Conservation (phyloP, 495 filamentous ascomycete genomes). For the Recurvomyces mirabilis region DNA sequence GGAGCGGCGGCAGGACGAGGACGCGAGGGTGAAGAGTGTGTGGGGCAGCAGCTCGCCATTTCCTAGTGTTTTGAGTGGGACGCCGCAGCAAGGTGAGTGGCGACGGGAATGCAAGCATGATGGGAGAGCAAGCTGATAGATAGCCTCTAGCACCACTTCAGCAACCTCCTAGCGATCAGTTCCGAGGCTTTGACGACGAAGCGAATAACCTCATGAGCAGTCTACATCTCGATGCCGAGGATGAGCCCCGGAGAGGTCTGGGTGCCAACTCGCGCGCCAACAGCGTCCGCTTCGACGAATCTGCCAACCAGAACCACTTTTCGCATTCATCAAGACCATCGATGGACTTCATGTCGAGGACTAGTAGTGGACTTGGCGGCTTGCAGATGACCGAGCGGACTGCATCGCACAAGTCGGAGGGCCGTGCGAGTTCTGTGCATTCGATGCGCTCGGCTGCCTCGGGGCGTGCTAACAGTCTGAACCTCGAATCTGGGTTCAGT, state of each 20-base stretch:
- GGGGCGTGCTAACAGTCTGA: constrained; percentile 72
- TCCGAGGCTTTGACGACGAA: constrained; percentile 77
- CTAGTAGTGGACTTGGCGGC: constrained; percentile 69
- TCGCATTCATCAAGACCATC: constrained; percentile 69
- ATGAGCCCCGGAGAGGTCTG: constrained; percentile 65
- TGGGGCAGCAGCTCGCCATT: constrained; percentile 77
- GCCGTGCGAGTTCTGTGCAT: constrained; percentile 82
- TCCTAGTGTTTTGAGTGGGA: constrained; percentile 52
- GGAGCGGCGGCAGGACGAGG: constrained; percentile 72
- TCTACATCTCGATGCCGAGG: constrained; percentile 73
- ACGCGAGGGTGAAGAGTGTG: constrained; percentile 70
- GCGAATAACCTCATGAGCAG: constrained; percentile 57
- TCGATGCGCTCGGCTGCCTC: constrained; percentile 56
- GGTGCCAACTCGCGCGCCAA: constrained; percentile 82
- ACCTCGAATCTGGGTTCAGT: constrained; percentile 60
- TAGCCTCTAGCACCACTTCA: constrained; percentile 53
- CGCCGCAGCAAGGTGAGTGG: constrained; percentile 65
- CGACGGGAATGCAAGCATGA: constrained; percentile 1
- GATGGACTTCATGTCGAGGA: constrained; percentile 67
- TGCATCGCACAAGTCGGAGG: constrained; percentile 89
- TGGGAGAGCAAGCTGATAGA: neutral
- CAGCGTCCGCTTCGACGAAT: constrained; percentile 98
- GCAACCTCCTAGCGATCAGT: constrained; percentile 61
- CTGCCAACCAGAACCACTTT: constrained; percentile 82
- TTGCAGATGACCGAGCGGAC: constrained; percentile 81